A percentile compares a stretch with the other conserved stretches of the same genome.
Evolutionary conservation across 441 rosid genomes (phyloP).

Genomic region (Populus hybrid): DNA sequence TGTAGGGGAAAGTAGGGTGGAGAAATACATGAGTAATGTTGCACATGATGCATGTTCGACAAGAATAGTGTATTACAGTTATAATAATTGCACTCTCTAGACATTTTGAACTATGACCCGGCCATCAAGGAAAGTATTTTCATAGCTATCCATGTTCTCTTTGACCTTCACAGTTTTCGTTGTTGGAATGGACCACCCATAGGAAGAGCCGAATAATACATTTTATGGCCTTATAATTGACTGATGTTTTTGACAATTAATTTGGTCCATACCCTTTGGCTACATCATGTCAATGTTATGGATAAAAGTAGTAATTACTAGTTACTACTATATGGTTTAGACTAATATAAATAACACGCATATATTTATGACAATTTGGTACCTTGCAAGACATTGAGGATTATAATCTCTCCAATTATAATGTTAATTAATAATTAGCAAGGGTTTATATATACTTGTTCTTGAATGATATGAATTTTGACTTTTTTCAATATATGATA

Average conservation of each 20-base stretch:
- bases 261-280: background rate
- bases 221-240: background rate
- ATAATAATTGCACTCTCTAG: constrained; percentile 18
- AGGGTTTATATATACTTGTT: background rate
- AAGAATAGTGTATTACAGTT: constrained; percentile 2
- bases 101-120: constrained; percentile 26
- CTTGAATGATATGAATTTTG: constrained; percentile 4
- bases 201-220: background rate
- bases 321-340: background rate
- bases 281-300: background rate
- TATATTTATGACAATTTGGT: background rate
- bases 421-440: no score
- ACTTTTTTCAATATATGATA: background rate
- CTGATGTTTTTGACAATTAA: background rate
- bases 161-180: constrained; percentile 25
- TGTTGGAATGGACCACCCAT: constrained; percentile 21
- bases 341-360: background rate
- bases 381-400: background rate
- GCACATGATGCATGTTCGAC: constrained; percentile 16
- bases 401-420: background rate
- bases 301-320: background rate
- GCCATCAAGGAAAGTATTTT: constrained; percentile 27
- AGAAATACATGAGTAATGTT: background rate
- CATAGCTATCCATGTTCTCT: constrained; percentile 8
- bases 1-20: background rate